Percentiles rank a stretch among this genome's conserved stretches.
These are phyloP conservation scores for Corylus americana DNA, from an alignment of 306 rosid species.

Conservation along the genomic window DNA sequence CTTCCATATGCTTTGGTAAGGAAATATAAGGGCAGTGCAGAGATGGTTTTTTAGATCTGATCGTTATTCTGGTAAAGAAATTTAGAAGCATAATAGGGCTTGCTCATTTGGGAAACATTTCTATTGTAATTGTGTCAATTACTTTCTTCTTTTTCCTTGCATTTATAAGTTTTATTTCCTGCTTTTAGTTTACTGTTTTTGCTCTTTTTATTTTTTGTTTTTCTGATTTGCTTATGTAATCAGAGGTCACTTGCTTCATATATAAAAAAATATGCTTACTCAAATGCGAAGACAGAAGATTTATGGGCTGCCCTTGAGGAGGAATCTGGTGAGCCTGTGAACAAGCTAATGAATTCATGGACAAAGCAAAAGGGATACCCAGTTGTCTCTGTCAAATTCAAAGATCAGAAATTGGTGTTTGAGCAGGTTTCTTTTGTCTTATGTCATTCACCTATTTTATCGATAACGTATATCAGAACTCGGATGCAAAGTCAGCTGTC, in stretches of 20 bases:
- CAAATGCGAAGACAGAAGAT: conserved; percentile 92
- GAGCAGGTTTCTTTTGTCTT: conserved; percentile 63
- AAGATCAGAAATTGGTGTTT: conserved; percentile 69
- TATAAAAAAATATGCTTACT: conserved; percentile 68
- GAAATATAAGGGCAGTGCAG: not conserved
- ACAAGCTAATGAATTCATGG: conserved; percentile 87
- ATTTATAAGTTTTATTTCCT: not conserved
- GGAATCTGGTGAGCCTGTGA: conserved; percentile 90
- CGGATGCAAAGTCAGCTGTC: not conserved
- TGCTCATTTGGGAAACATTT: not conserved
- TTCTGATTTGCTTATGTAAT: conserved; percentile 25
- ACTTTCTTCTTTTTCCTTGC: too few relatives aligned
- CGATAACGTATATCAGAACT: not conserved
- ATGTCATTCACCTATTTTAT: conserved; percentile 5
- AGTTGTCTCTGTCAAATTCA: conserved; percentile 69
- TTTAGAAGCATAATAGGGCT: not conserved
- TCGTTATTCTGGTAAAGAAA: not conserved
- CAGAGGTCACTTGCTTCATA: conserved; percentile 94
- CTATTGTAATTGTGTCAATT: not conserved
- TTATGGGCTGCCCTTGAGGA: conserved; percentile 95
- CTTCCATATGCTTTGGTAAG: not conserved
- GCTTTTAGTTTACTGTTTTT: not conserved
- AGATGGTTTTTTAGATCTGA: not conserved
- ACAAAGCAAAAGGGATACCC: conserved; percentile 94
- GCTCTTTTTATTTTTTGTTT: not conserved